A percentile compares a stretch with the other conserved stretches of the same genome.
These are phyloP conservation scores for Talaromyces wortmannii DNA, from an alignment of 495 filamentous ascomycete genomes.

Conservation along the genomic window DNA sequence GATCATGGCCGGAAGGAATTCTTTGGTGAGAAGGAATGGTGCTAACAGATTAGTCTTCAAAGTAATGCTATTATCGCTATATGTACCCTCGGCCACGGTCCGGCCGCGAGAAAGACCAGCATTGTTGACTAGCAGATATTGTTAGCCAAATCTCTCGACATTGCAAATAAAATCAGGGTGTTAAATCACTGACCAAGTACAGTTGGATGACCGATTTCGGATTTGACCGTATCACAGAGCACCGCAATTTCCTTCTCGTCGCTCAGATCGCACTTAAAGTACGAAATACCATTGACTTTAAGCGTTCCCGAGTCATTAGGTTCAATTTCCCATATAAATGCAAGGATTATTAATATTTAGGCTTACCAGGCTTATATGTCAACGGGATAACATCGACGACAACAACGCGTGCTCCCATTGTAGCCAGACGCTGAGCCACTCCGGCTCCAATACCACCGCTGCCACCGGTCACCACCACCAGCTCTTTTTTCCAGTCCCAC, in stretches of 20 bases:
- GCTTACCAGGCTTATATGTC: conserved; percentile 45
- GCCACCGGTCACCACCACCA: conserved; percentile 59
- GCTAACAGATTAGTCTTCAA: conserved; percentile 61
- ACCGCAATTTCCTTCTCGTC: conserved; percentile 54
- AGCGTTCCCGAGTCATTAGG: not conserved
- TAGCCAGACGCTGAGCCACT: conserved; percentile 48
- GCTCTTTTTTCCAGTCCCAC: conserved; percentile 56
- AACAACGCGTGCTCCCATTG: conserved; percentile 44
- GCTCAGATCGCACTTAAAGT: conserved; percentile 70
- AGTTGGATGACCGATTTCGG: conserved; percentile 32
- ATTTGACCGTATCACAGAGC: conserved; percentile 56
- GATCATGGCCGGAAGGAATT: conserved; percentile 72
- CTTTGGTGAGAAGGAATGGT: conserved; percentile 66
- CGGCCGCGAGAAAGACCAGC: conserved; percentile 66
- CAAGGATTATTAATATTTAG: not conserved
- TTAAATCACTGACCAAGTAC: conserved; percentile 6
- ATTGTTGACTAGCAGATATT: conserved; percentile 60
- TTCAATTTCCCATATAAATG: not conserved
- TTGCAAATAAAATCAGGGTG: not conserved
- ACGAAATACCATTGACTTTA: conserved; percentile 31
- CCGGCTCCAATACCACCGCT: conserved; percentile 54
- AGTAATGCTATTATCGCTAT: conserved; percentile 56
- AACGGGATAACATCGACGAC: conserved; percentile 56
- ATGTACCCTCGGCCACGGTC: conserved; percentile 52
- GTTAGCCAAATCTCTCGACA: conserved; percentile 5